A percentile compares a stretch with the other conserved stretches of the same genome.
phyloP scores from a whole-genome alignment of 2,329 filamentous ascomycete genomes.

The Achaetomium macrosporum region DNA sequence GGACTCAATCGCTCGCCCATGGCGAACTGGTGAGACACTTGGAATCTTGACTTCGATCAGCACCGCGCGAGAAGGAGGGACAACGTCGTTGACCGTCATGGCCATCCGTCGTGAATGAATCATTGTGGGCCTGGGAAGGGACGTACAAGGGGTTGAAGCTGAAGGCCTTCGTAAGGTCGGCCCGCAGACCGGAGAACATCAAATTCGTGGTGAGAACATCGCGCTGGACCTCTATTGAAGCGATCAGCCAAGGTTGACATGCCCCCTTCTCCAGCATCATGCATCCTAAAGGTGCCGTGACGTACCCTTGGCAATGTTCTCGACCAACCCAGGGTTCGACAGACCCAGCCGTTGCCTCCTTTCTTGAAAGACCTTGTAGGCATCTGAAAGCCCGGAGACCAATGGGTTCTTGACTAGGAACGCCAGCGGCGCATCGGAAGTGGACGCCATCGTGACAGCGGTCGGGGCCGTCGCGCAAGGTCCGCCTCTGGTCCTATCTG shows the following conservation, averaged over 20 bases:
- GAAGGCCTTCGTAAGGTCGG: conserved; percentile 94
- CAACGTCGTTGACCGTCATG: neutral
- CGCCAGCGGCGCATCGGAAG: conserved; percentile 48
- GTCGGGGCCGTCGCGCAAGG: conserved; percentile 3
- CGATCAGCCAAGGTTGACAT: conserved; percentile 7
- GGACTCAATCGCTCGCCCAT: conserved; percentile 91
- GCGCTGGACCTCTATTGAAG: conserved; percentile 69
- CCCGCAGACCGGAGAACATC: conserved; percentile 93
- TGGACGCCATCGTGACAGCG: conserved; percentile 44
- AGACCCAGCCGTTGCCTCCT: conserved; percentile 83
- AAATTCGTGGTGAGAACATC: conserved; percentile 95
- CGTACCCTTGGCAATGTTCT: conserved; percentile 61
- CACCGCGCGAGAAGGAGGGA: neutral
- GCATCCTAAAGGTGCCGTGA: neutral
- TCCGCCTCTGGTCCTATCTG: neutral
- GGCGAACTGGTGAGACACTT: conserved; percentile 93
- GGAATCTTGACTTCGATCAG: conserved; percentile 50
- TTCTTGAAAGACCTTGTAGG: conserved; percentile 74
- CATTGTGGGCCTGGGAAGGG: neutral
- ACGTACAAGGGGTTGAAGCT: conserved; percentile 70
- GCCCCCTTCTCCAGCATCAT: neutral
- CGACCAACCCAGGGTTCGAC: conserved; percentile 86
- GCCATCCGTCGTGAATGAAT: no score
- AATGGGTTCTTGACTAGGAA: conserved; percentile 71
- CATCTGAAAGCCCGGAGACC: conserved; percentile 63